Conservation (phyloP, 78 protist genomes). For the Dictyostelium intermedium region DNA sequence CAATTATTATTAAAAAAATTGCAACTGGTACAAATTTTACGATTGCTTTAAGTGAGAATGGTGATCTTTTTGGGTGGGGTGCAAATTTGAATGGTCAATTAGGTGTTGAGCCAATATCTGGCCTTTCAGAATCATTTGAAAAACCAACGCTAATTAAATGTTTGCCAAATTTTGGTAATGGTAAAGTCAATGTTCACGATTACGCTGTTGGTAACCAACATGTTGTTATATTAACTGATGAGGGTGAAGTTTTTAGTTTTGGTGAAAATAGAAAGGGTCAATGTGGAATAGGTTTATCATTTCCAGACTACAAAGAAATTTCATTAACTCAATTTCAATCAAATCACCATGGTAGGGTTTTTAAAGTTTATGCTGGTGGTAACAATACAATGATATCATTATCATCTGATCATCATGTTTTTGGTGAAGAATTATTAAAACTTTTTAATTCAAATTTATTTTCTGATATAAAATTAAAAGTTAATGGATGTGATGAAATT, state of each 20-base stretch:
- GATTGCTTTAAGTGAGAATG: neutral
- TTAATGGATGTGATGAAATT: neutral
- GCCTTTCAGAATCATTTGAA: neutral
- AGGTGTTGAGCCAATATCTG: neutral
- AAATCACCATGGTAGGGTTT: neutral
- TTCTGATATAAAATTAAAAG: slow-evolving; percentile 17
- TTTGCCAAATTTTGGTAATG: neutral
- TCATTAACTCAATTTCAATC: neutral
- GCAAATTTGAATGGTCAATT: neutral
- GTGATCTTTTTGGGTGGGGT: slow-evolving; percentile 27
- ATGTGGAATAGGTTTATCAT: slow-evolving; percentile 15
- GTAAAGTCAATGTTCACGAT: neutral
- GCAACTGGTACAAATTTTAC: slow-evolving; percentile 30
- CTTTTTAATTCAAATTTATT: neutral
- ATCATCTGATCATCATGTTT: slow-evolving; percentile 18
- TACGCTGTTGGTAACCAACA: slow-evolving; percentile 38
- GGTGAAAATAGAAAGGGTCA: neutral
- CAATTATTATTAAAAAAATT: slow-evolving; percentile 26
- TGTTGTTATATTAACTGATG: slow-evolving; percentile 23
- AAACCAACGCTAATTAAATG: neutral
- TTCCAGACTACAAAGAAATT: neutral
- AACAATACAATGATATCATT: slow-evolving; percentile 23
- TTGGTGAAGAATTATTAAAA: slow-evolving; percentile 28
- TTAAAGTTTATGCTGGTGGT: slow-evolving; percentile 50
- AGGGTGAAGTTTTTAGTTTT: slow-evolving; percentile 39